These are phyloP conservation scores for Rosa rugosa DNA, from an alignment of 306 rosid species.

Conservation along the genomic window DNA sequence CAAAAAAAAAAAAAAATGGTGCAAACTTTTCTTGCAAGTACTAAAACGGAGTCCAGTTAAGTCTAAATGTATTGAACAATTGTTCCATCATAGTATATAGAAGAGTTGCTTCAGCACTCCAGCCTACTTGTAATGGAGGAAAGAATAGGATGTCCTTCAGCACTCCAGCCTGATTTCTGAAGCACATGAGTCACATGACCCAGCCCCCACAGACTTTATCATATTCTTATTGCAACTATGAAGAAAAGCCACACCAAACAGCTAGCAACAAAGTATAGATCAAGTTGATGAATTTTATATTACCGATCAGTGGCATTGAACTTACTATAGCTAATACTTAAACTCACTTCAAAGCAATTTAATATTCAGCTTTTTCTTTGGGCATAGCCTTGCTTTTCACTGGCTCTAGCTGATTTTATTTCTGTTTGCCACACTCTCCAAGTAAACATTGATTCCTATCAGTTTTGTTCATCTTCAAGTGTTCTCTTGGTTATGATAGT, in stretches of 20 bases:
- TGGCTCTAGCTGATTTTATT: not conserved
- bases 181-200: not conserved
- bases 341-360: conserved; percentile 33
- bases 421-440: conserved; percentile 31
- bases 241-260: not conserved
- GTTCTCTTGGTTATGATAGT: not conserved
- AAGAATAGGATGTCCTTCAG: not conserved
- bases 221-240: not conserved
- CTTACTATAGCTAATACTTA: conserved; percentile 27
- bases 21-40: too few relatives aligned
- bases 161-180: not conserved
- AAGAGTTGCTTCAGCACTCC: too few relatives aligned
- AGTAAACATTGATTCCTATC: conserved; percentile 44
- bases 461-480: conserved; percentile 1
- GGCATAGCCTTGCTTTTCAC: conserved; percentile 13
- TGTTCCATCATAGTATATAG: too few relatives aligned
- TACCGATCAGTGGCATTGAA: not conserved
- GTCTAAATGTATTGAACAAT: too few relatives aligned
- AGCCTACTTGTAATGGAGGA: not conserved
- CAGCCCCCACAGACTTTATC: not conserved
- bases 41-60: too few relatives aligned
- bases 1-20: too few relatives aligned
- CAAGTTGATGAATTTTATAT: not conserved
- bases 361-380: conserved; percentile 17
- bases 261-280: not conserved